phyloP scores from a whole-genome alignment of 371 early-diverging fungal genomes.

The Umbelopsis sp. region DNA sequence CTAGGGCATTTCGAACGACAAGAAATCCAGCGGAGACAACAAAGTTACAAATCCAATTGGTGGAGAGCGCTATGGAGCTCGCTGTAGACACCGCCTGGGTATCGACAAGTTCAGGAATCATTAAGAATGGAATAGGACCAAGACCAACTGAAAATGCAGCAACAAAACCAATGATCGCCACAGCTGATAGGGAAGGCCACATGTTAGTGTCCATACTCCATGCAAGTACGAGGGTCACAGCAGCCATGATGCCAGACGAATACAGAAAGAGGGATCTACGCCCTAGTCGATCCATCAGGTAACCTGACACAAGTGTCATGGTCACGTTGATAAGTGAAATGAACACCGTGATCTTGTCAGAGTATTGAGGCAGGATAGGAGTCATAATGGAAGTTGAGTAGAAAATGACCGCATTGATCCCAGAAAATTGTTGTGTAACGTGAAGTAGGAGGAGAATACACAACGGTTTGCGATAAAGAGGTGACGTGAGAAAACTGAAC shows the following conservation, averaged over 20 bases:
- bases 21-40: constrained; percentile 70
- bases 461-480: constrained; percentile 64
- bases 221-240: constrained; percentile 60
- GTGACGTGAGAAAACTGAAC: constrained; percentile 41
- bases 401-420: constrained; percentile 93
- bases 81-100: constrained; percentile 72
- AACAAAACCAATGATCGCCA: constrained; percentile 77
- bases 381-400: constrained; percentile 84
- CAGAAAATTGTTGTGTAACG: constrained; percentile 84
- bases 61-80: constrained; percentile 66
- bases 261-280: constrained; percentile 78
- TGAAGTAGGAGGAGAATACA: constrained; percentile 76
- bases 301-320: constrained; percentile 72
- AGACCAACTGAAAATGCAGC: constrained; percentile 89
- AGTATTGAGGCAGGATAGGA: constrained; percentile 62
- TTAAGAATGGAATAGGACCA: constrained; percentile 87
- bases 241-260: constrained; percentile 67
- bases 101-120: constrained; percentile 85
- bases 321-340: constrained; percentile 80
- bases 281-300: constrained; percentile 82
- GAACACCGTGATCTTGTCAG: constrained; percentile 69
- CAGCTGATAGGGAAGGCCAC: constrained; percentile 58
- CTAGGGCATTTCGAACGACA: constrained; percentile 59
- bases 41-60: constrained; percentile 80
- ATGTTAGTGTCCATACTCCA: constrained; percentile 53